These are phyloP conservation scores for Nemania serpens DNA, from an alignment of 2,329 filamentous ascomycete species.

Conservation along the genomic window DNA sequence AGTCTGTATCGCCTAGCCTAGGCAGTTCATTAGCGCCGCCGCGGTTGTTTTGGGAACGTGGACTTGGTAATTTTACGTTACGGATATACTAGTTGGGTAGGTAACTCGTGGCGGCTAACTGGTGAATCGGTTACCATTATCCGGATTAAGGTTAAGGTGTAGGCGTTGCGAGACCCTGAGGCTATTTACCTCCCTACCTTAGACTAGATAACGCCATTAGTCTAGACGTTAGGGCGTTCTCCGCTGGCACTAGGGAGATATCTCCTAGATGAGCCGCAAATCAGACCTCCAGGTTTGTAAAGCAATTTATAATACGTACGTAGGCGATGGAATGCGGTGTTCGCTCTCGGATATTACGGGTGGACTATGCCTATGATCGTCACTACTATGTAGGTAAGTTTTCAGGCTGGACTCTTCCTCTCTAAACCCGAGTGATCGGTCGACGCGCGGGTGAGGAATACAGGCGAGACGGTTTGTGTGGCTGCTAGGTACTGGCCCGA, in stretches of 20 bases:
- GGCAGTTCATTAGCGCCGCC: neutral
- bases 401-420: neutral
- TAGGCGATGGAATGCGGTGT: neutral
- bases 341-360: neutral
- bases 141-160: neutral
- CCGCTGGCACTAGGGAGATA: too few species aligned
- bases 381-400: neutral
- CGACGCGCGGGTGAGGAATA: neutral
- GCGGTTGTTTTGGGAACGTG: neutral
- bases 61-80: constrained; percentile 13
- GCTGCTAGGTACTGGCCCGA: neutral
- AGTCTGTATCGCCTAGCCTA: neutral
- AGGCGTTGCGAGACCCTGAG: too few species aligned
- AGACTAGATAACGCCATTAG: too few species aligned
- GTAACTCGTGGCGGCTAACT: neutral
- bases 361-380: neutral
- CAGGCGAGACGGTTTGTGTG: neutral
- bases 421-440: neutral
- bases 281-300: too few species aligned
- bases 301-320: neutral
- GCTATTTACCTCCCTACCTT: too few species aligned
- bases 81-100: neutral
- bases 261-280: too few species aligned
- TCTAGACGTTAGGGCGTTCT: too few species aligned
- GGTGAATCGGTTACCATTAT: neutral